Percentiles rank a stretch among this genome's conserved stretches.
Evolutionary conservation across 331 rosid species (phyloP).

Genomic region (Saraca asoca): DNA sequence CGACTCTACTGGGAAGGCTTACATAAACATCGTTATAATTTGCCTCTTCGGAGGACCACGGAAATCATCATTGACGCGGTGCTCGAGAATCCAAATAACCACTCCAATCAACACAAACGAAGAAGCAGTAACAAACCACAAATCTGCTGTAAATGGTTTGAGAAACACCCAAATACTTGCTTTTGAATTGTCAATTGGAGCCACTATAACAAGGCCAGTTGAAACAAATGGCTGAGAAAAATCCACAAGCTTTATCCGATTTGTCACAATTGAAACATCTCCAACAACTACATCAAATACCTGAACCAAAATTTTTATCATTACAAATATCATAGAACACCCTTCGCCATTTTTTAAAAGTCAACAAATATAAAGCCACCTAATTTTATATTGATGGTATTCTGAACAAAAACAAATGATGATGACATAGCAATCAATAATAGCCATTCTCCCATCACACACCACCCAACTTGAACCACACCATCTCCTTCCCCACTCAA

Average conservation of each 20-base stretch:
- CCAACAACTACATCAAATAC: constrained; percentile 89
- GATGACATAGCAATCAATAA: not conserved
- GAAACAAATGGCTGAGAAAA: constrained; percentile 91
- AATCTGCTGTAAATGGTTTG: constrained; percentile 76
- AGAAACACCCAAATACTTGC: constrained; percentile 89
- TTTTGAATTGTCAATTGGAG: constrained; percentile 54
- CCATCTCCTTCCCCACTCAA: not conserved
- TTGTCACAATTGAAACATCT: constrained; percentile 85
- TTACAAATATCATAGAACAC: constrained; percentile 20
- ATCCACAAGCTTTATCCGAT: constrained; percentile 76
- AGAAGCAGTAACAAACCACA: constrained; percentile 79
- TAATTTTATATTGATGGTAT: constrained; percentile 24
- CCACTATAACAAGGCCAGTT: constrained; percentile 87
- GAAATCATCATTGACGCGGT: constrained; percentile 79
- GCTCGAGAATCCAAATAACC: constrained; percentile 95
- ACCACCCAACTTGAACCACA: not conserved
- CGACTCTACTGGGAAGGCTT: constrained; percentile 38
- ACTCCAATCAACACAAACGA: constrained; percentile 72
- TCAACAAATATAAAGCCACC: constrained; percentile 24
- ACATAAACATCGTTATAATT: constrained; percentile 72
- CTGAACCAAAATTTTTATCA: constrained; percentile 51
- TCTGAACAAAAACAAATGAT: constrained; percentile 11
- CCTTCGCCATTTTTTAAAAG: constrained; percentile 12
- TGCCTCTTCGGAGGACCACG: constrained; percentile 94
- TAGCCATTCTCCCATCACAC: not conserved